Base-by-base conservation (phyloP, 495 filamentous ascomycete species). In the Durotheca rogersii region DNA sequence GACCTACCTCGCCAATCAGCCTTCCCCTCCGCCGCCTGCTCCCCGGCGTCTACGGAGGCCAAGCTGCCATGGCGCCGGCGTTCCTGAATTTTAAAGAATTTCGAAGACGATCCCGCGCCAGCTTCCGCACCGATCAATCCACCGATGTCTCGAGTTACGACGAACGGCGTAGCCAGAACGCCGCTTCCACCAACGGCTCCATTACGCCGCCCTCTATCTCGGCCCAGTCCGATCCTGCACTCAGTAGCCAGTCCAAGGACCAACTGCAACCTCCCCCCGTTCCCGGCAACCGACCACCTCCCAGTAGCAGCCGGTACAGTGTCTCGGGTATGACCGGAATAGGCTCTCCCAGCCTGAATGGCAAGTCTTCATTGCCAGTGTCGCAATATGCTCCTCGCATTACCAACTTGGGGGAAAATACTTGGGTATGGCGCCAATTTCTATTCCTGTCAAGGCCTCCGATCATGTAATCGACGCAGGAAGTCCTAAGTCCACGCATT, bases 381-480 rank as follows among this genome's bases (percentile, higher is more conserved):
- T 94, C 90, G 14, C 82, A 84, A 37, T 90, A 87, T 67, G 86
- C 88, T 17, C 90, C 90, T 9, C 77, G 81, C 44, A 78, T 96
- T 14, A 65, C 83, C 9, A 93, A 88, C 17, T 73, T 95, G 15
- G 74, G 81, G 14, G 89, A 96, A 36, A 87, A 84, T 57, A 81
- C 87, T 21, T 93, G 88, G 88, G 90, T 95, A 75, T 52, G 78
- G 53, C 48, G 45, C 12, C 55, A 17, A 20, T 47, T 44, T 39
- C 18, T 11, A 30, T 56, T 43, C 1, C 39, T 16, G 35, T n/a
- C n/a, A n/a, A 27, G 16, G 17, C 12, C 36, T 29, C 7, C 2
- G 11, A 41, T n/a, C n/a, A 17, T 19, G 10, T 20, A 25, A 15
- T 34, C 39, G 37, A 23, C 23, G 4, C 23, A 9, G 9, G 23